Percentiles rank a stretch among this genome's conserved stretches.
Evolutionary conservation across 108 stramenopile species (phyloP).

Genomic region (Pseudonitzschia pungens): DNA sequence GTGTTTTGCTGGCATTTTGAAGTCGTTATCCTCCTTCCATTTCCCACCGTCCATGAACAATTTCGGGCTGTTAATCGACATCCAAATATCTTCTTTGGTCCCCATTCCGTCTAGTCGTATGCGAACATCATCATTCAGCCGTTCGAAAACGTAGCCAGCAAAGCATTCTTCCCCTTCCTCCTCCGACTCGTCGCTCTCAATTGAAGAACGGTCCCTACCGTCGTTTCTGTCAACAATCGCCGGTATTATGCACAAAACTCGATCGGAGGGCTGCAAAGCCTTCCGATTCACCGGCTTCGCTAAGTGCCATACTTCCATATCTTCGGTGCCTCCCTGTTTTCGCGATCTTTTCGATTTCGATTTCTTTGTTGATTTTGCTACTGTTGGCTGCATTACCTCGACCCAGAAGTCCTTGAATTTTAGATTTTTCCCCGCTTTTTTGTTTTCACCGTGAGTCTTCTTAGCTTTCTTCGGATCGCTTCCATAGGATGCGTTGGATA

Average conservation of each 20-base stretch:
- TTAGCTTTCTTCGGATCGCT: conserved; percentile 31
- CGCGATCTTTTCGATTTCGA: conserved; percentile 13
- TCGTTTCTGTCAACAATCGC: conserved; percentile 25
- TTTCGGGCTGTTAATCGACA: conserved; percentile 54
- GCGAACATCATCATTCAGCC: conserved; percentile 62
- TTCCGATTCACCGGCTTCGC: conserved; percentile 43
- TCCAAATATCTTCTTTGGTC: conserved; percentile 77
- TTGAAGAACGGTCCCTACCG: not conserved
- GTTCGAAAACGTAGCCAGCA: conserved; percentile 58
- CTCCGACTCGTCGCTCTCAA: conserved; percentile 38
- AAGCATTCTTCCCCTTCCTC: conserved; percentile 70
- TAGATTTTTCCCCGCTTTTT: not conserved
- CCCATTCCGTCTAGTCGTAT: conserved; percentile 68
- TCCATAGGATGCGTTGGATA: conserved; percentile 9
- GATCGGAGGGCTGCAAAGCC: conserved; percentile 14
- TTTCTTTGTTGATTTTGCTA: conserved; percentile 8
- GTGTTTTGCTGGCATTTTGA: conserved; percentile 32
- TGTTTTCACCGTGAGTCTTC: conserved; percentile 32
- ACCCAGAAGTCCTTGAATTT: conserved; percentile 44
- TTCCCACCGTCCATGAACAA: conserved; percentile 75
- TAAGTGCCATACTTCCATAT: conserved; percentile 43
- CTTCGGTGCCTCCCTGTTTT: conserved; percentile 12
- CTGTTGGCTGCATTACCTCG: conserved; percentile 39
- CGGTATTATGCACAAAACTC: conserved; percentile 44
- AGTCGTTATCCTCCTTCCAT: conserved; percentile 35